Base-by-base conservation (phyloP, 441 rosid genomes). In the Syzygium malaccense region DNA sequence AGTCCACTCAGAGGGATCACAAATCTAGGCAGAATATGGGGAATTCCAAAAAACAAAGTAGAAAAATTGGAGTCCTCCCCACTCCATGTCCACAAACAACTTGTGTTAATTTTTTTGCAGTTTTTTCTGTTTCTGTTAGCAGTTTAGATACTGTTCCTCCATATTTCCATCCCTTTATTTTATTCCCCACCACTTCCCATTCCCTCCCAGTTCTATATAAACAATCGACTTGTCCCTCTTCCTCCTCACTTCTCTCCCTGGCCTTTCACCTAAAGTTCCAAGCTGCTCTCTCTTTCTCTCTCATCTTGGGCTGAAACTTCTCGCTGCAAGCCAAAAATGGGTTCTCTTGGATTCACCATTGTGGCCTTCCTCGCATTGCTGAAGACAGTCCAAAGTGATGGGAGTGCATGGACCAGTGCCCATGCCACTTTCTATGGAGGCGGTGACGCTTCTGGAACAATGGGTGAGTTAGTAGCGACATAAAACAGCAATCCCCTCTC, bases 291-390 rank as follows among this genome's bases (percentile, higher is more conserved):
- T 48, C 28, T 87, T 51, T 41, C 54, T 60, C 28, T 54, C 58
- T 54, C 64, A 55, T 55, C 75, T 87, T 85, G 58, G 51, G 87
- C 49, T 85, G 49, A 55, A 85, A 49, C 37, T 54, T 23, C 66
- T 87, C 79, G 51, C 90, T 17, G 58, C 58, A 53, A n/a, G 87
- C 91, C 86, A 90, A 88, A 91, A 89, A 92, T 93, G 96, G 92
- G 87, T 57, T 86, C 89, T 56, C 86, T 92, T 58, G 93, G 92
- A 87, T 53, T 89, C 86, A 85, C 86, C 75, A 23, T 92, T 8
- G 55, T 92, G 48, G 89, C 86, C 64, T 80, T 93, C 48, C 91
- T 93, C 30, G 86, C 91, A 87, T 88, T 92, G 91, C 87, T 91
- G 41, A 93, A 89, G 87, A 90, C 88, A 51, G 89, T 85, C 88